Percentiles rank a stretch among this genome's conserved stretches.
phyloP scores from a whole-genome alignment of 768 basidiomycete genomes.

The Amanita molliuscula region DNA sequence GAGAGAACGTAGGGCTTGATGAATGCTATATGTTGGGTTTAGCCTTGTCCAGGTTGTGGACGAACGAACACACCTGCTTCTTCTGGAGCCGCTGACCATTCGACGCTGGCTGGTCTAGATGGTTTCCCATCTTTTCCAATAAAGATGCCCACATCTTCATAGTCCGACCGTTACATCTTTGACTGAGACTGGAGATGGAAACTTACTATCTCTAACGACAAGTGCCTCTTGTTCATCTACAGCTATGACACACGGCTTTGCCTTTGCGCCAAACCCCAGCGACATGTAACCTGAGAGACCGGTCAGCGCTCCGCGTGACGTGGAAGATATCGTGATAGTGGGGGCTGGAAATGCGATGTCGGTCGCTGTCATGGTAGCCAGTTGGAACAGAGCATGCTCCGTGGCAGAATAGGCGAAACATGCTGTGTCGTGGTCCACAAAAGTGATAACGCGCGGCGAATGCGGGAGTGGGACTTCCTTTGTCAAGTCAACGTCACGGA shows the following conservation, averaged over 20 bases:
- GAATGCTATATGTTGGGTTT: slow-evolving; percentile 33
- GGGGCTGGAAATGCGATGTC: slow-evolving; percentile 46
- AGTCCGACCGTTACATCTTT: slow-evolving; percentile 1
- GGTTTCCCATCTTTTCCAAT: slow-evolving; percentile 50
- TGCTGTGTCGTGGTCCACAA: slow-evolving; percentile 48
- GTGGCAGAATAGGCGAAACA: slow-evolving; percentile 78
- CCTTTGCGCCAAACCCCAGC: slow-evolving; percentile 65
- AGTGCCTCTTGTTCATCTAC: slow-evolving; percentile 55
- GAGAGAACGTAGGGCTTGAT: slow-evolving; percentile 73
- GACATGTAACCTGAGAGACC: slow-evolving; percentile 83
- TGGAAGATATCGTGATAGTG: slow-evolving; percentile 25
- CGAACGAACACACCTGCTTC: slow-evolving; percentile 32
- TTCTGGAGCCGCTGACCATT: slow-evolving; percentile 76
- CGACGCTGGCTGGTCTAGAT: slow-evolving; percentile 38
- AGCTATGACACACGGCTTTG: slow-evolving; percentile 50
- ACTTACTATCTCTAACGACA: slow-evolving; percentile 73
- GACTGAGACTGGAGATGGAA: neutral
- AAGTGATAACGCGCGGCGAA: slow-evolving; percentile 78
- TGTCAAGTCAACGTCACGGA: neutral
- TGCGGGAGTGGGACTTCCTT: slow-evolving; percentile 83
- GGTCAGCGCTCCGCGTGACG: slow-evolving; percentile 66
- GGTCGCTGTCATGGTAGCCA: slow-evolving; percentile 44
- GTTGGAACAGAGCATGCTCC: slow-evolving; percentile 65
- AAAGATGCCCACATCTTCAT: slow-evolving; percentile 56
- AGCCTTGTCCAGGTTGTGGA: neutral